Evolutionary conservation across 768 basidiomycete genomes (phyloP), one percentile per base, ranked within the genome.

Genomic region (Phlegmacium glaucopus): DNA sequence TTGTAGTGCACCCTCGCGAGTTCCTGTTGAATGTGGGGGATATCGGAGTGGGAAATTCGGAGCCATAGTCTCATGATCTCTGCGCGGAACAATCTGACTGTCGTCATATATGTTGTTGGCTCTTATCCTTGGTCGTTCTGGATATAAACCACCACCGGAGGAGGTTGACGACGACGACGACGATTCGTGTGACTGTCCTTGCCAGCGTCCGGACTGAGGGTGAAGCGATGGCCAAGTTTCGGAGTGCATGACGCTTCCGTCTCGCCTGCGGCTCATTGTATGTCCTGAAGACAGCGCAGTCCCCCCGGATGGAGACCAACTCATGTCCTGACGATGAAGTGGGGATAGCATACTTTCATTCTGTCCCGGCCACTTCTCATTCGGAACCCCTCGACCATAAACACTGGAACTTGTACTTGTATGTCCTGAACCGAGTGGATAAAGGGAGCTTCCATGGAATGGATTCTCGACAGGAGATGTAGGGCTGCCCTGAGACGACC

Each of bases 121-220:
- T 32, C 75, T 64, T 17, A 64, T 51, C 34, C 74, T 66, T 28
- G 67, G 46, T 15, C 73, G 72, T 36, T 74, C 75, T 18, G 55
- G 57, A 47, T 65, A 67, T 18, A 58, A 60, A 38, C 39, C 59
- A 62, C 37, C 63, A 42, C 52, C 53, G 8, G 53, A 32, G 2
- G 64, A 49, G 9, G 66, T 48, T 16, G 52, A 39, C 1, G 54
- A 49, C 11, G 67, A 49, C 16, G 52, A 39, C 1, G 54, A 44
- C 7, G 54, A 40, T 10, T 61, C 64, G 37, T 71, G 70, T 9
- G 61, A 52, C 15, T 65, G 61, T 35, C 64, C 64, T 44, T 70
- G 68, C 74, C 72, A 76, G 12, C 72, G 72, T 39, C 53, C 56
- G 7, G 69, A 56, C 39, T 71, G 68, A 6, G 68, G 58, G 37